Conservation (phyloP, 176 grass and related monocot genomes). For the Poa pratensis region DNA sequence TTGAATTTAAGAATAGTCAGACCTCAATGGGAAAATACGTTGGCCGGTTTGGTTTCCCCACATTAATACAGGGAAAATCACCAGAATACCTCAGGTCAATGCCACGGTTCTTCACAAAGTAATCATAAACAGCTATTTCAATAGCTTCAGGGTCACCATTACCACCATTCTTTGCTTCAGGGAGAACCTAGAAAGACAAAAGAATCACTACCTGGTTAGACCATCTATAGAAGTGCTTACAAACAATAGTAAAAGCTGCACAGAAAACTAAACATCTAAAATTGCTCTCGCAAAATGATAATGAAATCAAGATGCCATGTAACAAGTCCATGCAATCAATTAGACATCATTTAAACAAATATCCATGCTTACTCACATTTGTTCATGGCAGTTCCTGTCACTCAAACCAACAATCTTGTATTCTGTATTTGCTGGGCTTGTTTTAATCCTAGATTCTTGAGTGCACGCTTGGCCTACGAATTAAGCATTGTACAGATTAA, state of each 20-base stretch:
- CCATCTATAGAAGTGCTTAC: neutral
- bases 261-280: neutral
- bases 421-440: conserved; percentile 59
- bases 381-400: conserved; percentile 57
- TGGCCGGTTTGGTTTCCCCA: conserved; percentile 84
- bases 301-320: neutral
- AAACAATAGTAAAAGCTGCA: conserved; percentile 4
- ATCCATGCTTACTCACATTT: conserved; percentile 38
- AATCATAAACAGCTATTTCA: conserved; percentile 73
- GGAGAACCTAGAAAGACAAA: conserved; percentile 61
- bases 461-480: conserved; percentile 65
- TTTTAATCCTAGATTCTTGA: conserved; percentile 80
- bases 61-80: conserved; percentile 88
- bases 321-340: neutral
- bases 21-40: conserved; percentile 84
- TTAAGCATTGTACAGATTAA: neutral
- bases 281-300: neutral
- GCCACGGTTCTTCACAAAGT: conserved; percentile 67
- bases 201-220: neutral
- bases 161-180: conserved; percentile 62
- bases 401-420: conserved; percentile 88
- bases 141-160: conserved; percentile 46
- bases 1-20: neutral
- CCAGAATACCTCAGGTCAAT: conserved; percentile 71
- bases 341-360: neutral